phyloP scores from a whole-genome alignment of 495 filamentous ascomycete genomes.

The Evansstolkia leycettana region DNA sequence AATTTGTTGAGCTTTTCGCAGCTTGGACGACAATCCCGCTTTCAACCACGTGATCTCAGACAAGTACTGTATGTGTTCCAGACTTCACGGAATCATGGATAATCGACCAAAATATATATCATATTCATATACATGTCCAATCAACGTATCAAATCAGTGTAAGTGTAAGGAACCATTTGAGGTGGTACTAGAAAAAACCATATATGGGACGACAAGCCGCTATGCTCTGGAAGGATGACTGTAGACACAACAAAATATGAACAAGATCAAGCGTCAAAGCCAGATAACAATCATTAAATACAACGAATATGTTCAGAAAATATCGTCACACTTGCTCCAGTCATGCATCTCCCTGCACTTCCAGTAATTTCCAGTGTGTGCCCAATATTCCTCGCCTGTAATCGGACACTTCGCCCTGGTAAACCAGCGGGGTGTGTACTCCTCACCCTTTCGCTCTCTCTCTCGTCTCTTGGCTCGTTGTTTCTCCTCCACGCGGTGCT shows the following conservation, averaged over 20 bases:
- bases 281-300: background rate
- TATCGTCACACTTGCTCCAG: slow-evolving; percentile 50
- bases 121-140: too few species aligned
- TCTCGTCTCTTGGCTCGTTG: slow-evolving; percentile 67
- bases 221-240: too few species aligned
- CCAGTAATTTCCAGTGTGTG: slow-evolving; percentile 85
- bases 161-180: too few species aligned
- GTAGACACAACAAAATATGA: too few species aligned
- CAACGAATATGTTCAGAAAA: slow-evolving; percentile 35
- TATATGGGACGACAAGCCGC: too few species aligned
- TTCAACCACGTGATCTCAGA: background rate
- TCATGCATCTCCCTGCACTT: slow-evolving; percentile 36
- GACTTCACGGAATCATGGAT: too few species aligned
- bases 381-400: slow-evolving; percentile 87
- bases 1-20: slow-evolving; percentile 2
- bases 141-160: too few species aligned
- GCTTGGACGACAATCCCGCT: slow-evolving; percentile 1
- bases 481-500: slow-evolving; percentile 90
- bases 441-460: slow-evolving; percentile 63
- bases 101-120: too few species aligned
- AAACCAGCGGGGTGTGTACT: slow-evolving; percentile 84
- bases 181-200: too few species aligned
- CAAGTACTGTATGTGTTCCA: too few species aligned
- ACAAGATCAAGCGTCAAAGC: background rate
- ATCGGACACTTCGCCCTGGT: slow-evolving; percentile 52